These are phyloP conservation scores for Fusarium coffeatum DNA, from an alignment of 2,329 filamentous ascomycete species.

Conservation along the genomic window DNA sequence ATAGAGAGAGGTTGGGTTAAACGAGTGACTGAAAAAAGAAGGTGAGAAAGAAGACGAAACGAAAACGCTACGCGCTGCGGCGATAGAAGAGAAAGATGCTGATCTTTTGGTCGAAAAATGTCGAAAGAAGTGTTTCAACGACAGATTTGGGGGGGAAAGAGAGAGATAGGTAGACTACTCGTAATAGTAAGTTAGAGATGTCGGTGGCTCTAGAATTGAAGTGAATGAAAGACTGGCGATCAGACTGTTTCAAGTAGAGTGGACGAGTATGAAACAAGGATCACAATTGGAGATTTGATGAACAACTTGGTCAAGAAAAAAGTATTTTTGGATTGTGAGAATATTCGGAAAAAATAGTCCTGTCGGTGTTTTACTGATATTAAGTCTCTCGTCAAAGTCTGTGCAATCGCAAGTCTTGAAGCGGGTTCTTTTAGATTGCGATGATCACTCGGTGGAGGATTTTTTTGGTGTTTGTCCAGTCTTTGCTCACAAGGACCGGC, in stretches of 20 bases:
- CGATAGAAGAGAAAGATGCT: constrained; percentile 2
- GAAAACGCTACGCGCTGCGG: constrained; percentile 23
- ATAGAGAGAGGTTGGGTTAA: constrained; percentile 1
- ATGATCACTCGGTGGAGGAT: constrained; percentile 12
- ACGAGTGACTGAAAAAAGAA: constrained; percentile 34
- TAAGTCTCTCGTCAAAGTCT: not conserved
- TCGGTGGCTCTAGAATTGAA: not conserved
- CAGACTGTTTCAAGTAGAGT: constrained; percentile 44
- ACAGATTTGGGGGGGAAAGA: not conserved
- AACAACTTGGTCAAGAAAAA: not conserved
- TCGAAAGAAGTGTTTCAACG: not conserved
- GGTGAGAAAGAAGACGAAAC: constrained; percentile 9
- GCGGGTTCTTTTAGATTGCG: constrained; percentile 22
- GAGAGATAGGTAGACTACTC: not conserved
- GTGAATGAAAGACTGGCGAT: constrained; percentile 2
- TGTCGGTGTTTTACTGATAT: not conserved
- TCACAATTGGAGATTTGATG: constrained; percentile 8
- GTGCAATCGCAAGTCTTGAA: not conserved
- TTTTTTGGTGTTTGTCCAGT: constrained; percentile 33
- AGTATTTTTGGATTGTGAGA: not conserved
- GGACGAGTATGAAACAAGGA: constrained; percentile 25
- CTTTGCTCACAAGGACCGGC: constrained; percentile 9
- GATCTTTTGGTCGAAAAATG: not conserved
- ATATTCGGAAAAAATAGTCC: not conserved
- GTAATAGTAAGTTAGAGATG: not conserved